A percentile compares a stretch with the other conserved stretches of the same genome.
Evolutionary conservation across 1,139 yeast species (phyloP).

Genomic region (Yamadazyma dushanensis): DNA sequence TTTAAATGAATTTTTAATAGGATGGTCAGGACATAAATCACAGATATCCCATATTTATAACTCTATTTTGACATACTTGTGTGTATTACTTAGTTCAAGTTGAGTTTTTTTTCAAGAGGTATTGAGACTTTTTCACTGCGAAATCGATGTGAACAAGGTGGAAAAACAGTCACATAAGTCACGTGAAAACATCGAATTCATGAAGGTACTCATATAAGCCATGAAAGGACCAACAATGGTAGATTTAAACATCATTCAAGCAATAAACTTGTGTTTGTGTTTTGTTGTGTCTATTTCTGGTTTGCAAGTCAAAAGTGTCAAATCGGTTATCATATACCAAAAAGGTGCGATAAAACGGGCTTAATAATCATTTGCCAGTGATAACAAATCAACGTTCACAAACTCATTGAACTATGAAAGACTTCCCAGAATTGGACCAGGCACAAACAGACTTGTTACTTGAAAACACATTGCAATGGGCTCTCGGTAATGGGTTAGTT

Average conservation of each 20-base stretch:
- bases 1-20: too few species aligned
- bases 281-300: too few species aligned
- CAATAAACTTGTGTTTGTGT: too few species aligned
- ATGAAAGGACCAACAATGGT: neutral
- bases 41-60: too few species aligned
- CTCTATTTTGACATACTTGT: slow-evolving; percentile 6
- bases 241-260: too few species aligned
- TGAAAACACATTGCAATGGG: slow-evolving; percentile 68
- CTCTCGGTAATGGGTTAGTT: slow-evolving; percentile 72
- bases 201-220: neutral
- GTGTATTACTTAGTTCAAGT: slow-evolving; percentile 5
- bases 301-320: neutral
- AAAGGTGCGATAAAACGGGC: slow-evolving; percentile 2
- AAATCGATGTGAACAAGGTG: neutral
- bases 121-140: neutral
- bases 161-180: slow-evolving; percentile 17
- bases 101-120: slow-evolving; percentile 6
- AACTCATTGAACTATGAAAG: slow-evolving; percentile 14
- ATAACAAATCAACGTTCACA: neutral
- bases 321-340: neutral
- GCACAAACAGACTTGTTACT: slow-evolving; percentile 27
- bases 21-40: too few species aligned
- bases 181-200: slow-evolving; percentile 11
- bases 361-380: neutral
- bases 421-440: slow-evolving; percentile 33